phyloP scores from a whole-genome alignment of 2,329 filamentous ascomycete species.

The Rasamsonia emersonii region DNA sequence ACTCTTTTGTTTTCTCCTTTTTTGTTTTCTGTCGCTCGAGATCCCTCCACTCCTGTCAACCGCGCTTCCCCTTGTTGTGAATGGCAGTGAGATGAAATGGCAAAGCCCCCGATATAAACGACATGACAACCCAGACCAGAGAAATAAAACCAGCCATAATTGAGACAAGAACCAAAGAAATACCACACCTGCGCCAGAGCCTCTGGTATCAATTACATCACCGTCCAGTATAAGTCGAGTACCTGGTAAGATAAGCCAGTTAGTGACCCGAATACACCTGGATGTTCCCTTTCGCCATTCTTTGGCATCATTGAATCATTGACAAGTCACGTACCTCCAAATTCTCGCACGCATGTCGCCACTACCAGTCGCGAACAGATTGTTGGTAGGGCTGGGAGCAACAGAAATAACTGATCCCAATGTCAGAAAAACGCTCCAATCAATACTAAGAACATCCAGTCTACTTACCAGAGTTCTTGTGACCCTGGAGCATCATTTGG shows the following conservation, averaged over 20 bases:
- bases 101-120: slow-evolving; percentile 1
- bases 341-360: slow-evolving; percentile 97
- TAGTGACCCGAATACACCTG: slow-evolving; percentile 8
- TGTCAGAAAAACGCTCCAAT: slow-evolving; percentile 15
- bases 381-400: slow-evolving; percentile 79
- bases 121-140: slow-evolving; percentile 2
- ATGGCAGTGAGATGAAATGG: not conserved
- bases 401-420: slow-evolving; percentile 72
- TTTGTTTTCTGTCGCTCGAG: too few species aligned
- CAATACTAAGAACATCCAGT: not conserved
- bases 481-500: slow-evolving; percentile 96
- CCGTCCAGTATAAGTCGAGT: slow-evolving; percentile 31
- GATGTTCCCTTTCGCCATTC: slow-evolving; percentile 6
- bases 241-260: slow-evolving; percentile 19
- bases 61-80: not conserved
- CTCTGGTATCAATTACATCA: slow-evolving; percentile 22
- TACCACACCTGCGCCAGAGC: slow-evolving; percentile 26
- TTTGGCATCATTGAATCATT: slow-evolving; percentile 8
- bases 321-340: slow-evolving; percentile 59
- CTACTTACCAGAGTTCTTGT: slow-evolving; percentile 77
- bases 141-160: slow-evolving; percentile 10
- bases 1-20: too few species aligned
- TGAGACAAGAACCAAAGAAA: slow-evolving; percentile 12
- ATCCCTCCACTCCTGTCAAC: too few species aligned
- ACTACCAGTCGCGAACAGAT: slow-evolving; percentile 89